Evolutionary conservation across 2,329 filamentous ascomycete genomes (phyloP).

Genomic region (Phaeomoniella chlamydospora): DNA sequence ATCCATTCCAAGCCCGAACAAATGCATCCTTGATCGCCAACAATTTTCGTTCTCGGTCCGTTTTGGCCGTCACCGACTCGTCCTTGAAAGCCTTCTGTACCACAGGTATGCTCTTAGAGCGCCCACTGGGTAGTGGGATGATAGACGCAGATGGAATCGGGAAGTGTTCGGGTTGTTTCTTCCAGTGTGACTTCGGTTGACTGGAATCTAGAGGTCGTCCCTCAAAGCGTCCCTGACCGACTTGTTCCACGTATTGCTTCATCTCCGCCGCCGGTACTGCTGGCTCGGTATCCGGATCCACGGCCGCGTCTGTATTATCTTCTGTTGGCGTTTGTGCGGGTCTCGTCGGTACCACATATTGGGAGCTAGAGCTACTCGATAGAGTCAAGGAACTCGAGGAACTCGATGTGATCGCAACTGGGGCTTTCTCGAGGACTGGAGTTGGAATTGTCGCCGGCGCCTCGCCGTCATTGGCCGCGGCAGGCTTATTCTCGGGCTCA

Average conservation of each 20-base stretch:
- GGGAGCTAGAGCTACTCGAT: not conserved
- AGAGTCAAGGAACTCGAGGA: not conserved
- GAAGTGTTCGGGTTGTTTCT: conserved; percentile 59
- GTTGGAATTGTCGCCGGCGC: not conserved
- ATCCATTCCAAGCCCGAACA: conserved; percentile 66
- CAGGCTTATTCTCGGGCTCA: not conserved
- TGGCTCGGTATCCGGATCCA: not conserved
- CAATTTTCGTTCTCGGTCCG: conserved; percentile 50
- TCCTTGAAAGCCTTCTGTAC: conserved; percentile 59
- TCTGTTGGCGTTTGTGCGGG: not conserved
- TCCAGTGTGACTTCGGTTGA: conserved; percentile 49
- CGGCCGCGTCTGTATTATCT: not conserved
- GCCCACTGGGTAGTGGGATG: conserved; percentile 60
- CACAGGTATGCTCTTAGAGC: conserved; percentile 54
- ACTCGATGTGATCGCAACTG: no score
- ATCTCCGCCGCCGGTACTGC: conserved; percentile 1
- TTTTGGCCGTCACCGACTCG: conserved; percentile 46
- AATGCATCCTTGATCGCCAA: conserved; percentile 59
- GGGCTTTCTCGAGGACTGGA: no score
- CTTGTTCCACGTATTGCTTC: conserved; percentile 14
- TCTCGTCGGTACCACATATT: not conserved
- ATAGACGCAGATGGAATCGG: conserved; percentile 58
- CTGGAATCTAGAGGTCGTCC: conserved; percentile 11
- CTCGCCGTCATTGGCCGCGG: not conserved
- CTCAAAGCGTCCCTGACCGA: conserved; percentile 19